These are phyloP conservation scores for Cladorrhinum sp. DNA, from an alignment of 2,329 filamentous ascomycete genomes.

Conservation along the genomic window DNA sequence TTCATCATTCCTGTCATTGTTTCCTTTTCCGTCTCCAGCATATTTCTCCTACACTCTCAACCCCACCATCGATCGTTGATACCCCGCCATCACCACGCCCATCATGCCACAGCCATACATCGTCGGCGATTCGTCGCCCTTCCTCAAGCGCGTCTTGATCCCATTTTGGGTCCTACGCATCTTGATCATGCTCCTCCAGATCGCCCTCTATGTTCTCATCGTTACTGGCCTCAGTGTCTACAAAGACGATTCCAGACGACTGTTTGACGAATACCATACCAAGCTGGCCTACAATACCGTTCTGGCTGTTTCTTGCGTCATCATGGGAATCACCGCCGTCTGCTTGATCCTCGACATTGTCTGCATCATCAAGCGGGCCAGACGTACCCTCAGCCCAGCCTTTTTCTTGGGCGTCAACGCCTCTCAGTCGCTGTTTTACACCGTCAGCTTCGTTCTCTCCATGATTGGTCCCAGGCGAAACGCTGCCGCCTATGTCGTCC, in stretches of 20 bases:
- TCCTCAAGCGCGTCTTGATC: slow-evolving; percentile 35
- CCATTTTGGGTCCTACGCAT: slow-evolving; percentile 37
- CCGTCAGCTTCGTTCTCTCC: slow-evolving; percentile 29
- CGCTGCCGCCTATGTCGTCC: slow-evolving; percentile 19
- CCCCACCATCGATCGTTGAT: background rate
- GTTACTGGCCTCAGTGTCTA: slow-evolving; percentile 23
- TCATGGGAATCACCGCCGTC: slow-evolving; percentile 28
- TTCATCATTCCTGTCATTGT: background rate
- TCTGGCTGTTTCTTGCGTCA: slow-evolving; percentile 28
- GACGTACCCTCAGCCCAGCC: slow-evolving; percentile 31
- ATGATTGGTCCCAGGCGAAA: slow-evolving; percentile 25
- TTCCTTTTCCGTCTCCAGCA: background rate
- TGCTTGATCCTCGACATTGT: slow-evolving; percentile 33
- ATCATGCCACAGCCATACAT: slow-evolving; percentile 28
- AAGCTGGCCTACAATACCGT: slow-evolving; percentile 11
- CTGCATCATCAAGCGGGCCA: slow-evolving; percentile 34
- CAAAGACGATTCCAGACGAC: slow-evolving; percentile 20
- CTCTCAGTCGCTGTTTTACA: slow-evolving; percentile 30
- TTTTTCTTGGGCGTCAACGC: slow-evolving; percentile 35
- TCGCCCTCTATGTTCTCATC: slow-evolving; percentile 26
- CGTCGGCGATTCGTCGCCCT: slow-evolving; percentile 35
- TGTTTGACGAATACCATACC: slow-evolving; percentile 22
- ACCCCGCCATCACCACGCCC: background rate
- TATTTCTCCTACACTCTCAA: background rate
- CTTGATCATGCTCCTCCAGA: slow-evolving; percentile 30